Conservation (phyloP, 2,329 filamentous ascomycete species). For the Fusarium penzigii region DNA sequence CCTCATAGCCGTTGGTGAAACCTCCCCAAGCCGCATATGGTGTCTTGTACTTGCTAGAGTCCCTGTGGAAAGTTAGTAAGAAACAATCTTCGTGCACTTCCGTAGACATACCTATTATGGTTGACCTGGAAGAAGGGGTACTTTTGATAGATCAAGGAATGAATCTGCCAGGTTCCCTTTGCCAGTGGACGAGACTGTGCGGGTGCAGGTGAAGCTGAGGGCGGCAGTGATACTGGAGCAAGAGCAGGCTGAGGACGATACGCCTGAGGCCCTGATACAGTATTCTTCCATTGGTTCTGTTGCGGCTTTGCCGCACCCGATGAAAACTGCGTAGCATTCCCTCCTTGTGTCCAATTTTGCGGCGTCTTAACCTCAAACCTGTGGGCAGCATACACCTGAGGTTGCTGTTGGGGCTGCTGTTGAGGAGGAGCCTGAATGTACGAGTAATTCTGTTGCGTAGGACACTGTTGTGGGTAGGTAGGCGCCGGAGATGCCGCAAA, state of each 20-base stretch:
- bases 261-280: neutral
- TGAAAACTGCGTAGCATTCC: conserved; percentile 1
- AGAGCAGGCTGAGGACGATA: conserved; percentile 1
- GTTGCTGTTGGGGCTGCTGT: conserved; percentile 15
- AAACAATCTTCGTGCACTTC: neutral
- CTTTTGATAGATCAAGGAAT: conserved; percentile 50
- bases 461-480: conserved; percentile 8
- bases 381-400: conserved; percentile 20
- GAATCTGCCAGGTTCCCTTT: conserved; percentile 36
- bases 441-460: conserved; percentile 15
- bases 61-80: conserved; percentile 39
- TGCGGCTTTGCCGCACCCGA: conserved; percentile 2
- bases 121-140: conserved; percentile 62
- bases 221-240: neutral
- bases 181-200: conserved; percentile 21
- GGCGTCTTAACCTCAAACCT: conserved; percentile 25
- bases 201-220: conserved; percentile 6
- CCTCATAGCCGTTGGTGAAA: conserved; percentile 63
- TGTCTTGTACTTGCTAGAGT: conserved; percentile 57
- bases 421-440: conserved; percentile 8
- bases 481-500: conserved; percentile 19
- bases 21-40: conserved; percentile 59
- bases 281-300: conserved; percentile 15
- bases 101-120: conserved; percentile 52
- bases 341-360: conserved; percentile 11